These are phyloP conservation scores for Starmera stellimalicola DNA, from an alignment of 1,139 yeast genomes.

Conservation along the genomic window DNA sequence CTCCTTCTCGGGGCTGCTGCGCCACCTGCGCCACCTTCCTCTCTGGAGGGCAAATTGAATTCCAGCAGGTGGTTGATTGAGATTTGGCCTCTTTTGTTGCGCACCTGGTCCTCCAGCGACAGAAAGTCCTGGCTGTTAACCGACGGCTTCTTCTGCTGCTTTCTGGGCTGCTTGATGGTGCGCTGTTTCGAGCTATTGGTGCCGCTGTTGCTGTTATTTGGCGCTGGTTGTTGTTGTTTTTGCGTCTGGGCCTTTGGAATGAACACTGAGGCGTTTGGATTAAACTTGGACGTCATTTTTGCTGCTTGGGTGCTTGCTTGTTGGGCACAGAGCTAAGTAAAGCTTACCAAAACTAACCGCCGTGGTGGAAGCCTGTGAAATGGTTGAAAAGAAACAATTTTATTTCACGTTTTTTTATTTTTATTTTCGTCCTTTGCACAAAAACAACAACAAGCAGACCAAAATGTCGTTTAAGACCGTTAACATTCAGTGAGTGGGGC, in stretches of 20 bases:
- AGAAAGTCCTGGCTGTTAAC: not conserved
- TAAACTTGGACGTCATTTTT: conserved; percentile 10
- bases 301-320: too few relatives aligned
- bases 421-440: not conserved
- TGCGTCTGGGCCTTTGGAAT: conserved; percentile 4
- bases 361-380: too few relatives aligned
- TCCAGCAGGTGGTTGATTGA: conserved; percentile 59
- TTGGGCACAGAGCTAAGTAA: too few relatives aligned
- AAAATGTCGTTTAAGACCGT: conserved; percentile 11
- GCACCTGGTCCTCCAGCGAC: not conserved
- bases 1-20: conserved; percentile 9
- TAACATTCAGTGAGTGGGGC: conserved; percentile 9
- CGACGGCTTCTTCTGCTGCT: not conserved
- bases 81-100: conserved; percentile 38
- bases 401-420: not conserved
- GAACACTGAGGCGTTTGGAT: conserved; percentile 10
- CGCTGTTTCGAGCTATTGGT: not conserved
- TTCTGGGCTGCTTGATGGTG: not conserved
- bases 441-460: not conserved
- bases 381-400: too few relatives aligned
- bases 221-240: conserved; percentile 1
- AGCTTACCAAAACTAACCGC: too few relatives aligned
- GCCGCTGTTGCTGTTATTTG: not conserved
- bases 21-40: conserved; percentile 19
- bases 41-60: conserved; percentile 48